Base-by-base conservation (phyloP, 495 filamentous ascomycete genomes). In the Tuber brumale region DNA sequence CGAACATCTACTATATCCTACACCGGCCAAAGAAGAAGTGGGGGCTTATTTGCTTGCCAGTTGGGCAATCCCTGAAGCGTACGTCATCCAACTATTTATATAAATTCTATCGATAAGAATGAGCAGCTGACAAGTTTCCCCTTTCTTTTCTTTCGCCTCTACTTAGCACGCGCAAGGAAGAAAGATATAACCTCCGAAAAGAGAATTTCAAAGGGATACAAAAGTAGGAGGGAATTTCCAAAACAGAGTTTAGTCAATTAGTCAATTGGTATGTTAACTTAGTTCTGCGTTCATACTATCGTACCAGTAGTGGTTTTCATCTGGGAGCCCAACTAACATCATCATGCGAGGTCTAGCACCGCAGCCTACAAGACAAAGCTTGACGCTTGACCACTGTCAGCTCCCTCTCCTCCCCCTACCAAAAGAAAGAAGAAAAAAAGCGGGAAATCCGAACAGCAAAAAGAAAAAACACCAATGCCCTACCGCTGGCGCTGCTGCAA, bases 401-500 rank as follows among this genome's bases (percentile, higher is more conserved):
- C n/a, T 12, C 51, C n/a, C 14, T 31, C 12, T 27, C 31, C 12
- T 12, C 3, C 31, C 5, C 3, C 37, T 4, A 39, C 37, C 37
- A 39, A 39, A 39, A 2, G 5, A 39, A 39, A 4, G 5, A 39
- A 39, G 37, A 39, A 39, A 66, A 18, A 66, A 35, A 35, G 31
- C 35, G 12, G 2, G 31, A 66, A 16, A 31, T 35, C 57, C 57
- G 31, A 66, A 66, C 57, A 6, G 31, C 39, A 80, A 27, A 75
- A 61, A 80, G 35, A 37, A n/a, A 61, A 1, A 61, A 14, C 48
- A n/a, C 19, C 51, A 27, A 80, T 80, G 78, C 77, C 78, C 71
- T 73, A 77, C 71, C 78, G 78, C 57, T 80, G 78, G 78, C 77
- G 78, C 43, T 80, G 78, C 51, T 80, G 78, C 73, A 80, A 80